These are phyloP conservation scores for Areca catechu DNA, from an alignment of 176 grass and related monocot genomes.

Conservation along the genomic window DNA sequence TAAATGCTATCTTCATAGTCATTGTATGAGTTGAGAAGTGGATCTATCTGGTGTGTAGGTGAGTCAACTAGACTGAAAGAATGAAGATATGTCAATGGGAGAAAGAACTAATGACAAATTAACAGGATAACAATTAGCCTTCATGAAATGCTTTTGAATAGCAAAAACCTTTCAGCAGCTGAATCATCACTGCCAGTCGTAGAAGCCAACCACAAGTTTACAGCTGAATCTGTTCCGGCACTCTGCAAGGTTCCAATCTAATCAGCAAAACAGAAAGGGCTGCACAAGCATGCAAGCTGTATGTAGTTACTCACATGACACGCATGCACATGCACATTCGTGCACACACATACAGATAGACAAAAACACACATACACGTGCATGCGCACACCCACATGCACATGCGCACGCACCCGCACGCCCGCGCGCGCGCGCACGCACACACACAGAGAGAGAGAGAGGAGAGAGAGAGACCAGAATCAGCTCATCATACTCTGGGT, in stretches of 20 bases:
- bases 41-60: slow-evolving; percentile 46
- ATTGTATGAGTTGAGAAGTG: slow-evolving; percentile 77
- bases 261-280: slow-evolving; percentile 20
- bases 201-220: slow-evolving; percentile 88
- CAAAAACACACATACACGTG: no score
- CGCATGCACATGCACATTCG: no score
- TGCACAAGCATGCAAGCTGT: no score
- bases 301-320: no score
- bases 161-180: slow-evolving; percentile 53
- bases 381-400: no score
- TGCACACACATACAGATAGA: no score
- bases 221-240: slow-evolving; percentile 95
- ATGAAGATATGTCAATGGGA: slow-evolving; percentile 24
- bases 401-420: no score
- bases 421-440: no score
- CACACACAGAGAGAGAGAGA: neutral
- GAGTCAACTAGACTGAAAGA: slow-evolving; percentile 49
- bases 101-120: slow-evolving; percentile 26
- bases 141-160: neutral
- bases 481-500: slow-evolving; percentile 67
- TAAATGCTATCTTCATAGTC: slow-evolving; percentile 99
- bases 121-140: neutral
- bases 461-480: slow-evolving; percentile 57
- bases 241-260: slow-evolving; percentile 46
- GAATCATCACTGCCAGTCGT: slow-evolving; percentile 37